A percentile compares a stretch with the other conserved stretches of the same genome.
Conservation (phyloP, 2,329 filamentous ascomycete species). For the Colletotrichum falcatum region DNA sequence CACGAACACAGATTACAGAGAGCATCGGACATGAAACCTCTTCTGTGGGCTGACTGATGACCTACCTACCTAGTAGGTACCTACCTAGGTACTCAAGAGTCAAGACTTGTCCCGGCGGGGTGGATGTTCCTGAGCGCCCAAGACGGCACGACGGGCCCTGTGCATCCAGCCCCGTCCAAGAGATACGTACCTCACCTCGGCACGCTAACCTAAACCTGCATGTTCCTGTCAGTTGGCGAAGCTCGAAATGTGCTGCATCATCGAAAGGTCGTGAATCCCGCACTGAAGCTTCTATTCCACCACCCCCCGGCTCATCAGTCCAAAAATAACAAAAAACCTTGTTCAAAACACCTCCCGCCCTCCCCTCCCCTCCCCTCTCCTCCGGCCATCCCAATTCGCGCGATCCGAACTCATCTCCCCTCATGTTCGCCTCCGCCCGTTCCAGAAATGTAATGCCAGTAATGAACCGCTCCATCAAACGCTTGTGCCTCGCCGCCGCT, state of each 20-base stretch:
- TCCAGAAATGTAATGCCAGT: conserved; percentile 36
- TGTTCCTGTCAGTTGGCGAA: conserved; percentile 5
- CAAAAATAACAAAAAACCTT: conserved; percentile 16
- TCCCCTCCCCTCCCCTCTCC: neutral
- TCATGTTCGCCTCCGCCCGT: conserved; percentile 29
- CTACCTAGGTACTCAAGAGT: too few relatives aligned
- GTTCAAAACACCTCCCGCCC: conserved; percentile 8
- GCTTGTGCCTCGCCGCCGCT: conserved; percentile 25
- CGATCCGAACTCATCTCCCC: conserved; percentile 3
- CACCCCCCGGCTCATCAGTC: conserved; percentile 8
- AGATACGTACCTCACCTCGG: conserved; percentile 21
- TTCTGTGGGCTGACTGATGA: conserved; percentile 10
- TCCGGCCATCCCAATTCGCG: neutral
- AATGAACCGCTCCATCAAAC: conserved; percentile 39
- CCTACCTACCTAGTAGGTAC: too few relatives aligned
- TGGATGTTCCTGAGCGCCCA: neutral
- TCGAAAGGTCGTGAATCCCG: conserved; percentile 33
- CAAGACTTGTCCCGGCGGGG: neutral
- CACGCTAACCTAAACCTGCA: conserved; percentile 13
- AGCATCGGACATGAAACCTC: neutral
- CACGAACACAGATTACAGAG: too few relatives aligned
- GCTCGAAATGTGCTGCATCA: conserved; percentile 31
- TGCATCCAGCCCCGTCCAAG: conserved; percentile 8
- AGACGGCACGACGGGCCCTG: conserved; percentile 2
- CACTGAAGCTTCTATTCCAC: conserved; percentile 12